phyloP scores from a whole-genome alignment of 2,329 filamentous ascomycete genomes.

The Neocatenulostroma microsporum region DNA sequence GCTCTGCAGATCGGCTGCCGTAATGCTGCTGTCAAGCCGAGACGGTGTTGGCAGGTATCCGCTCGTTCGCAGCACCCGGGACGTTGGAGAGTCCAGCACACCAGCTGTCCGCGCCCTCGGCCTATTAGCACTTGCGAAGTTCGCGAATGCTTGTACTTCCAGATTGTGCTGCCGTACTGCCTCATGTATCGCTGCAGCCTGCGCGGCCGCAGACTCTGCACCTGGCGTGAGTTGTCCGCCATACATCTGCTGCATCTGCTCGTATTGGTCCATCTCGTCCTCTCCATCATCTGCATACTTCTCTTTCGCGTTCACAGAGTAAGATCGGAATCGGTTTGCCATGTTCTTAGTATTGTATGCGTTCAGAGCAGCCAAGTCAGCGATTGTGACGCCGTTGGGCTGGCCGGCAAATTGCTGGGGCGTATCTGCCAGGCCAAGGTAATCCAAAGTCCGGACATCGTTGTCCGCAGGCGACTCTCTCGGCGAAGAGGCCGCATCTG shows the following conservation, averaged over 20 bases:
- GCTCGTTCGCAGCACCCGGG: constrained; percentile 55
- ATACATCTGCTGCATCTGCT: constrained; percentile 48
- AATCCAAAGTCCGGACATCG: constrained; percentile 89
- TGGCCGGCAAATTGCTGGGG: constrained; percentile 60
- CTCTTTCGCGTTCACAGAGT: constrained; percentile 97
- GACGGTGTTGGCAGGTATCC: constrained; percentile 73
- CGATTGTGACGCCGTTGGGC: constrained; percentile 52
- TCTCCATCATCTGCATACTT: constrained; percentile 88
- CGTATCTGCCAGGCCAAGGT: constrained; percentile 88
- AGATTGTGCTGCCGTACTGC: constrained; percentile 86
- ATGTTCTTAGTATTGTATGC: constrained; percentile 65
- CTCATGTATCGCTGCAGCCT: constrained; percentile 54
- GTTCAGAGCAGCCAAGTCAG: constrained; percentile 66
- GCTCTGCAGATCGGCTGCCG: constrained; percentile 64
- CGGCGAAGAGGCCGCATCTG: constrained; percentile 79
- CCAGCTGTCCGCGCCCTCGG: constrained; percentile 88
- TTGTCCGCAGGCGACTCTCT: constrained; percentile 76
- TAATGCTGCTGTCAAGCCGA: constrained; percentile 67
- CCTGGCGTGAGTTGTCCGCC: constrained; percentile 54
- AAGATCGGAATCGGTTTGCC: constrained; percentile 84
- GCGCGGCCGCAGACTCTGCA: constrained; percentile 51
- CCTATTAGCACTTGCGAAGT: constrained; percentile 71
- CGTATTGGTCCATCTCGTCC: constrained; percentile 41
- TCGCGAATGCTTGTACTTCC: constrained; percentile 85
- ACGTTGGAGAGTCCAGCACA: constrained; percentile 70